Conservation (phyloP, 2,329 filamentous ascomycete genomes). For the Neonectria ditissima region DNA sequence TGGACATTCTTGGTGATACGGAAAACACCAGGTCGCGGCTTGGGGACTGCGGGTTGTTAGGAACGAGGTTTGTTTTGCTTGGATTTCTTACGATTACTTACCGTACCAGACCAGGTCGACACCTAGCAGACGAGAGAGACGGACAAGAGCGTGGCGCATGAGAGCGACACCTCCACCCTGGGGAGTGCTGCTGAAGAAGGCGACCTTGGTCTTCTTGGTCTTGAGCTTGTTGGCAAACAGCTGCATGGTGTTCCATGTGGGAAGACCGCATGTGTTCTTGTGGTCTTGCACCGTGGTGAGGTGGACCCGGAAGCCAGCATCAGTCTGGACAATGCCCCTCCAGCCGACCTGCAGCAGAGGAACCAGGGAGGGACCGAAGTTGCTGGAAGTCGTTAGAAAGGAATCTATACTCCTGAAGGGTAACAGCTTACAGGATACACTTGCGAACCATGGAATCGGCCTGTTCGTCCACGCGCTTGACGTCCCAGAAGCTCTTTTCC, state of each 20-base stretch:
- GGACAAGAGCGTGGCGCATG: constrained; percentile 83
- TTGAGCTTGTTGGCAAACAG: constrained; percentile 73
- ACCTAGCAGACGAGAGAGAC: constrained; percentile 74
- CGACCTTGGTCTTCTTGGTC: constrained; percentile 73
- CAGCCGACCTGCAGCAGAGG: constrained; percentile 77
- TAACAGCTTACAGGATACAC: constrained; percentile 73
- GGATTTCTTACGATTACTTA: constrained; percentile 46
- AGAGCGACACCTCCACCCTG: constrained; percentile 86
- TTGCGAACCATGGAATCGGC: constrained; percentile 85
- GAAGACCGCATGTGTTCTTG: constrained; percentile 67
- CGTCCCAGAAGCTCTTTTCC: constrained; percentile 60
- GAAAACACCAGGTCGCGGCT: constrained; percentile 83
- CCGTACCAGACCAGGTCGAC: constrained; percentile 81
- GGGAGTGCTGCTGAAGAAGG: constrained; percentile 84
- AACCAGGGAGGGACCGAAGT: constrained; percentile 78
- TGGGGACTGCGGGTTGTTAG: constrained; percentile 68
- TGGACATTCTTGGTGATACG: constrained; percentile 88
- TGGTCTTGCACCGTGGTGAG: constrained; percentile 70
- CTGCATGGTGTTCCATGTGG: constrained; percentile 75
- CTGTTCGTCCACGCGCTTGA: constrained; percentile 79
- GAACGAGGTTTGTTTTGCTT: not conserved
- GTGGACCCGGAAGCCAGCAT: constrained; percentile 72
- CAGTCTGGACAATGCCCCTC: constrained; percentile 77
- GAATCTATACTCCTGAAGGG: not conserved
- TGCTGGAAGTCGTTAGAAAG: constrained; percentile 54